These are phyloP conservation scores for Ajuga chamaepitys DNA, from an alignment of 257 asterid genomes.

Conservation along the genomic window DNA sequence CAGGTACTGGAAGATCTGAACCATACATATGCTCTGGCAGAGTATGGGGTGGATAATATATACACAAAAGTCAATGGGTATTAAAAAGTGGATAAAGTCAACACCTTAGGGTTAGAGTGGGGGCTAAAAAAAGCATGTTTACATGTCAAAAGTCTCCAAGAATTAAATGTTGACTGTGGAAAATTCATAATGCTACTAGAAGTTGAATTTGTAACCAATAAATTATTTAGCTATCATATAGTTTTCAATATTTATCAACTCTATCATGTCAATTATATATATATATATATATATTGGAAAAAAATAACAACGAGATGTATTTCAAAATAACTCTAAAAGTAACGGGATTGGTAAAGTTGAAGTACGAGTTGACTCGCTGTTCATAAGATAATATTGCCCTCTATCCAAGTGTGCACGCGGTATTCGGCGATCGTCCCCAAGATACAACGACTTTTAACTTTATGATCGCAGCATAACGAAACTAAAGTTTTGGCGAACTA, in stretches of 20 bases:
- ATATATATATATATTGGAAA: no score
- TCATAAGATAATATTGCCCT: no score
- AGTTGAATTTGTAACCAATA: neutral
- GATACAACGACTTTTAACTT: no score
- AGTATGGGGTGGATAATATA: neutral
- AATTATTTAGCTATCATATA: no score
- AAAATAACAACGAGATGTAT: neutral
- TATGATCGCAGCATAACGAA: no score
- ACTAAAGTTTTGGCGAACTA: no score
- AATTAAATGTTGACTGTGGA: neutral
- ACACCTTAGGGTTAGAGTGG: neutral
- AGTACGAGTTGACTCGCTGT: no score
- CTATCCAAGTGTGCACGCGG: no score
- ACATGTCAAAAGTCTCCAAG: neutral
- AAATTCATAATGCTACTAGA: neutral
- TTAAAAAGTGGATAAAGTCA: neutral
- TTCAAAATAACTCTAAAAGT: neutral
- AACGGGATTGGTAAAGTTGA: no score
- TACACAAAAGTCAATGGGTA: neutral
- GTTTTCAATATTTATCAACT: no score
- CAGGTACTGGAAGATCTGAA: no score
- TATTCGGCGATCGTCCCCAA: no score
- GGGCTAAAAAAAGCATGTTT: neutral
- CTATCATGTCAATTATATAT: neutral
- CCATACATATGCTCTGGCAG: neutral